Evolutionary conservation across 1,139 yeast genomes (phyloP).

Genomic region (Sporopachydermia cereana): DNA sequence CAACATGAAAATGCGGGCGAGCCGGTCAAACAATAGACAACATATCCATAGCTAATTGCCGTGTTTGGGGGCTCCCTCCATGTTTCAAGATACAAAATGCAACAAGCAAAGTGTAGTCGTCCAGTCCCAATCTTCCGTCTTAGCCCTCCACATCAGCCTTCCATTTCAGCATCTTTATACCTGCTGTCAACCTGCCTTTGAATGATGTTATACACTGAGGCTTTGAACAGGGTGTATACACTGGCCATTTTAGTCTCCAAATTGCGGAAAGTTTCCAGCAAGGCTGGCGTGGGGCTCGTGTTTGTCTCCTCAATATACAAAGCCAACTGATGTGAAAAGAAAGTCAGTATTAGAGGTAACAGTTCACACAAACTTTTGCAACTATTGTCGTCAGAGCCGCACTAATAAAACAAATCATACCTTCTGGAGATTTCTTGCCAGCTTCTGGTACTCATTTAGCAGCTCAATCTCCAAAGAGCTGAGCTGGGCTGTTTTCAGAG

Average conservation of each 20-base stretch:
- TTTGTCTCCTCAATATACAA: slow-evolving; percentile 13
- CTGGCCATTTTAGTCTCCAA: slow-evolving; percentile 45
- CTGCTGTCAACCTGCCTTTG: slow-evolving; percentile 26
- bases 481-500: background rate
- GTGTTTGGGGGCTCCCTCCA: too few species aligned
- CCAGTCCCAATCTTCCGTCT: too few species aligned
- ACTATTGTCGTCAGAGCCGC: too few species aligned
- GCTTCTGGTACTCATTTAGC: slow-evolving; percentile 20
- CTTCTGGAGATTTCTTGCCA: slow-evolving; percentile 17
- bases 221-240: slow-evolving; percentile 47
- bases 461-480: slow-evolving; percentile 17
- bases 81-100: too few species aligned
- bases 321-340: slow-evolving; percentile 13
- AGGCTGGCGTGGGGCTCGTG: slow-evolving; percentile 23
- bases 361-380: too few species aligned
- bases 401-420: slow-evolving; percentile 14
- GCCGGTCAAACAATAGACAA: too few species aligned
- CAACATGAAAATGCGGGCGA: too few species aligned
- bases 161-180: slow-evolving; percentile 6
- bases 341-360: too few species aligned
- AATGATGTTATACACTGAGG: slow-evolving; percentile 45
- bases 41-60: too few species aligned
- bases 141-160: too few species aligned
- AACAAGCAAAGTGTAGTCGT: too few species aligned
- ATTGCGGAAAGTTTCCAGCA: slow-evolving; percentile 37